A percentile compares a stretch with the other conserved stretches of the same genome.
phyloP scores from a whole-genome alignment of 1,284 basidiomycete species.

The Trichosporon ovoides region DNA sequence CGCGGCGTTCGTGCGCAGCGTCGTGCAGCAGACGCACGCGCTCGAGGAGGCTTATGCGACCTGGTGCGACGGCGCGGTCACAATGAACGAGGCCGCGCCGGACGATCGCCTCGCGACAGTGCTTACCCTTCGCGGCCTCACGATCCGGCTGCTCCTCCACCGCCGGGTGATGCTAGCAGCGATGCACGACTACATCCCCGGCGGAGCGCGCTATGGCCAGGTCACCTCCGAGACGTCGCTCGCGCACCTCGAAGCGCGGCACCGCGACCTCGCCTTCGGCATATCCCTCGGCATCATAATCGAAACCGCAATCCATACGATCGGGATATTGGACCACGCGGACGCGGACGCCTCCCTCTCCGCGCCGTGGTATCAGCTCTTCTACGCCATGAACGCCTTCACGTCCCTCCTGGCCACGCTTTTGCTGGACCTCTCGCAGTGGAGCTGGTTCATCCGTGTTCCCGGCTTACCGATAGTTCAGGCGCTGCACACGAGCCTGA shows the following conservation, averaged over 20 bases:
- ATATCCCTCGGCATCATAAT: conserved; percentile 15
- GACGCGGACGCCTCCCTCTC: conserved; percentile 1
- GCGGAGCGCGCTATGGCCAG: not conserved
- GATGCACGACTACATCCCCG: conserved; percentile 1
- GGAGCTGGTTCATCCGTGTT: conserved; percentile 14
- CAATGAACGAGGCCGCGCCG: not conserved
- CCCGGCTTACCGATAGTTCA: conserved; percentile 2
- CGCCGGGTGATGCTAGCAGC: conserved; percentile 20
- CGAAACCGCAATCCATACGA: conserved; percentile 17
- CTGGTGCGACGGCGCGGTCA: conserved; percentile 15
- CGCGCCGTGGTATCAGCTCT: conserved; percentile 24
- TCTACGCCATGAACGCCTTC: conserved; percentile 25
- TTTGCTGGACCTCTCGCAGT: conserved; percentile 18
- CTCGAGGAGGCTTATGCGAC: conserved; percentile 19
- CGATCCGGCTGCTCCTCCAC: conserved; percentile 21
- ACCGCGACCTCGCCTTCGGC: conserved; percentile 16
- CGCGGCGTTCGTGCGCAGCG: conserved; percentile 4
- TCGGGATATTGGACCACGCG: conserved; percentile 9
- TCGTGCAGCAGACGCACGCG: conserved; percentile 7
- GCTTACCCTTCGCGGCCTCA: conserved; percentile 16
- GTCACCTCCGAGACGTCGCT: not conserved
- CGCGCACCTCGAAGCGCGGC: conserved; percentile 9
- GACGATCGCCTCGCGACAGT: conserved; percentile 8
- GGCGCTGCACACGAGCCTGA: not conserved
- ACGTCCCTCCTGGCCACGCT: conserved; percentile 22